Conservation (phyloP, 2,329 filamentous ascomycete genomes). For the Botrytis byssoidea region DNA sequence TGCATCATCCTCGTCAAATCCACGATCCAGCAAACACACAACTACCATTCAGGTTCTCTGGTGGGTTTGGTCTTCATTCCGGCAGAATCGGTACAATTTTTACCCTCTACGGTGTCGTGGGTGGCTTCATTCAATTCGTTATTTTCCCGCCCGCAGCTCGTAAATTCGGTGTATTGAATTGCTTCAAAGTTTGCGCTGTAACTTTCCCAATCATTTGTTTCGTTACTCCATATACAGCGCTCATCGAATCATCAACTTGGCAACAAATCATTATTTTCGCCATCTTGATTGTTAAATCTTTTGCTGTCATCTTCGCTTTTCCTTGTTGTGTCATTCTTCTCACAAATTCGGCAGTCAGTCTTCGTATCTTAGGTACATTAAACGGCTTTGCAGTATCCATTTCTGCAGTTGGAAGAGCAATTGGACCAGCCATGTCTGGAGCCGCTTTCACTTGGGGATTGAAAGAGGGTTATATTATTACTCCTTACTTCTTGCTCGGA, state of each 20-base stretch:
- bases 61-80: constrained; percentile 74
- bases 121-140: constrained; percentile 81
- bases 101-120: constrained; percentile 75
- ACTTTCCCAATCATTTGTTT: constrained; percentile 75
- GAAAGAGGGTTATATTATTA: constrained; percentile 70
- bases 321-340: constrained; percentile 87
- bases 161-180: constrained; percentile 70
- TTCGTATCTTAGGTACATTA: constrained; percentile 78
- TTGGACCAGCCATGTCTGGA: constrained; percentile 74
- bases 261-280: constrained; percentile 64
- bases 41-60: constrained; percentile 77
- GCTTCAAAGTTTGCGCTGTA: constrained; percentile 65
- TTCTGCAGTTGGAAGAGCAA: constrained; percentile 74
- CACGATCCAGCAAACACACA: constrained; percentile 54
- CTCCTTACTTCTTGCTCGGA: constrained; percentile 79
- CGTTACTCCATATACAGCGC: constrained; percentile 75
- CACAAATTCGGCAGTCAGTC: constrained; percentile 77
- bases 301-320: constrained; percentile 79
- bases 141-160: constrained; percentile 78
- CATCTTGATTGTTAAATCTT: constrained; percentile 72
- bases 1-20: constrained; percentile 67
- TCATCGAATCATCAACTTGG: constrained; percentile 48
- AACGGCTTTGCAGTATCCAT: constrained; percentile 88
- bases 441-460: constrained; percentile 73
- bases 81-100: constrained; percentile 81